phyloP scores from a whole-genome alignment of 176 grass and related monocot genomes.

The Triticum urartu region DNA sequence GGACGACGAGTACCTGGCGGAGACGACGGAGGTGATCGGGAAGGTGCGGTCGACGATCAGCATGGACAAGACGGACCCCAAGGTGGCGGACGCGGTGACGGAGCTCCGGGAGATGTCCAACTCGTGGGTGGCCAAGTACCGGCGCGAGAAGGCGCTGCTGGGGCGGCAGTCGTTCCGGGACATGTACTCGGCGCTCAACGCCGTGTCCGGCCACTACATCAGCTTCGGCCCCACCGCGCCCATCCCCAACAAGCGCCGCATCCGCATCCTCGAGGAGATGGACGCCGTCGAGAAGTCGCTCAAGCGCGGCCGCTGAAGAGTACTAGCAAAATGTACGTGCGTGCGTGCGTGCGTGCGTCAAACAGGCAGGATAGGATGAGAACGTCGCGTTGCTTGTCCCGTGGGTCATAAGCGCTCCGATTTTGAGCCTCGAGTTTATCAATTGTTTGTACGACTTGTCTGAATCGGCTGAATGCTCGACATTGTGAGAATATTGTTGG shows the following conservation, averaged over 20 bases:
- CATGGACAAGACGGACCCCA: slow-evolving; percentile 84
- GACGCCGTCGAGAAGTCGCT: slow-evolving; percentile 97
- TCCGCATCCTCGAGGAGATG: slow-evolving; percentile 96
- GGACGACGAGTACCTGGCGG: slow-evolving; percentile 93
- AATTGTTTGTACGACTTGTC: neutral
- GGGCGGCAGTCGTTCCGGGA: slow-evolving; percentile 85
- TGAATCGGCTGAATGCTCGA: neutral
- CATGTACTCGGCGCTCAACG: slow-evolving; percentile 98
- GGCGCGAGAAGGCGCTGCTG: slow-evolving; percentile 80
- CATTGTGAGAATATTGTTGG: neutral
- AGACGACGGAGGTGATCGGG: slow-evolving; percentile 86
- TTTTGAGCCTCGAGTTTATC: slow-evolving; percentile 31
- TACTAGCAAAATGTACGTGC: neutral
- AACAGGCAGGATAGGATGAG: neutral
- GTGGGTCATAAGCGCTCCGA: neutral
- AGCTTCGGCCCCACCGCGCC: slow-evolving; percentile 96
- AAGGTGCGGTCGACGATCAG: slow-evolving; percentile 87
- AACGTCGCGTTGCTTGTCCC: neutral
- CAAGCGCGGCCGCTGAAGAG: slow-evolving; percentile 61
- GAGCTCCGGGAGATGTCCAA: slow-evolving; percentile 91
- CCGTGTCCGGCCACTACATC: slow-evolving; percentile 97
- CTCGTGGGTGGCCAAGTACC: slow-evolving; percentile 94
- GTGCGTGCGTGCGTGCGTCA: neutral
- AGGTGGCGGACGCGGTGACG: slow-evolving; percentile 69
- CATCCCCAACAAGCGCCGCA: slow-evolving; percentile 92